Evolutionary conservation across 140 eudicot species (phyloP), one percentile per base, ranked within the genome.

Genomic region (Ambrosia hybrid): DNA sequence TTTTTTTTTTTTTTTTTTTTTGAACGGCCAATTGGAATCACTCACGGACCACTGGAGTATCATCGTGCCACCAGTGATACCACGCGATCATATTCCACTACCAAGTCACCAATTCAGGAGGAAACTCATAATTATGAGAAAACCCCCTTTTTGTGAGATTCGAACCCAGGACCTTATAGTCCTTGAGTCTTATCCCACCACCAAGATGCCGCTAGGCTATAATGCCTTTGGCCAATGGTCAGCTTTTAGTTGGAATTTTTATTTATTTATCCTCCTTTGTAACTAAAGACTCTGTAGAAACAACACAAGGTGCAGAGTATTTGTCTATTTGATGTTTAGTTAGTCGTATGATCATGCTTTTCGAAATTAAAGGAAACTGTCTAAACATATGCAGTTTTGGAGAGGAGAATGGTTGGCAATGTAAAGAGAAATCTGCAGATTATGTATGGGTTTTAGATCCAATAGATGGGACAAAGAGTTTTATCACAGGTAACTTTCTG

Each of bases 391-490:
- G 85, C 90, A 94, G 99, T 70, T 94, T 38, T 67, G 99, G 99
- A 48, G 99, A 94, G 77, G 99, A 94, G 68, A 90, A 88, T 57
- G 99, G 99, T 11, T 94, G 99, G 99, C 89, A 83, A 71, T 94
- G 96, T 83, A 84, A 85, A 78, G 95, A 94, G 82, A 70, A 88
- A 33, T 73, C 67, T 75, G 89, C 99, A 38, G 97, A 94, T 68
- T 94, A 88, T 77, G 99, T 94, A 43, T 94, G 99, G 97, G 97
- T 94, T 46, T 84, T 94, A 76, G 99, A 90, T 79, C 99, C 97
- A 52, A 94, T 94, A 51, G 97, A 94, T 52, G 99, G 99, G 13
- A 94, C 99, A 0, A 94, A 90, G 81, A 90, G 99, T 73, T 94
- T 94, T 57, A 94, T 94, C 33, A 94, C 99, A 5, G 99, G 99